Base-by-base conservation (phyloP, 345 rosid genomes). In the Populus ilicifolia region DNA sequence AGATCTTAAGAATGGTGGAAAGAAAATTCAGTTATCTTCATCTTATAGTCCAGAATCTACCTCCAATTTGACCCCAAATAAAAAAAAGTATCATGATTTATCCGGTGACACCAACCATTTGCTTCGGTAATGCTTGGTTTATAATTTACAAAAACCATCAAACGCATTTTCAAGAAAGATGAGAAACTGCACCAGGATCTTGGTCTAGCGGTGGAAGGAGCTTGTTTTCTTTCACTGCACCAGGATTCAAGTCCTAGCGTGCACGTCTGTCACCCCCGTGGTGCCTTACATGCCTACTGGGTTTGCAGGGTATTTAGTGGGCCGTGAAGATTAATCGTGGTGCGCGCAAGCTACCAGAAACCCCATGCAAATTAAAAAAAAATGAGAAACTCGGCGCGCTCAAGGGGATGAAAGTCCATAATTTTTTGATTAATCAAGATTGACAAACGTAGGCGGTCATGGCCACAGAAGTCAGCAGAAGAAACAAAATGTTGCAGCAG, bases 381-480 rank as follows among this genome's bases (percentile, higher is more conserved):
- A 39, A 80, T 54, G 76, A 67, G 79, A 80, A 83, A 69, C 44
- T 54, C 52, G 52, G 77, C 29, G 46, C 16, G 73, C 61, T 77
- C 67, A 35, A 73, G 80, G 39, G 84, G 82, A 86, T 84, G 82
- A 81, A 73, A 66, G 36, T 52, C 64, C 29, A 23, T 23, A 0
- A 23, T 59, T 9, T 59, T 21, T 54, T 69, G 46, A 52, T 39
- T 56, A 71, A 71, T 46, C 59, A 46, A 8, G 9, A 6, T 16
- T 44, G 74, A 38, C 29, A 14, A 71, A 46, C 74, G 50, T 71
- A 12, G 62, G 61, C 36, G 30, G 62, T 25, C 23, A 67, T 35
- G 70, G 41, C 70, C 16, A 38, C n/a, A 30, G 16, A 16, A 71
- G 61, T 46, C 36, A 9, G 74, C 62, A 46, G 62, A 46, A 27